Evolutionary conservation across 2,329 filamentous ascomycete species (phyloP).

Genomic region (Ophiostoma novo-ulmi): DNA sequence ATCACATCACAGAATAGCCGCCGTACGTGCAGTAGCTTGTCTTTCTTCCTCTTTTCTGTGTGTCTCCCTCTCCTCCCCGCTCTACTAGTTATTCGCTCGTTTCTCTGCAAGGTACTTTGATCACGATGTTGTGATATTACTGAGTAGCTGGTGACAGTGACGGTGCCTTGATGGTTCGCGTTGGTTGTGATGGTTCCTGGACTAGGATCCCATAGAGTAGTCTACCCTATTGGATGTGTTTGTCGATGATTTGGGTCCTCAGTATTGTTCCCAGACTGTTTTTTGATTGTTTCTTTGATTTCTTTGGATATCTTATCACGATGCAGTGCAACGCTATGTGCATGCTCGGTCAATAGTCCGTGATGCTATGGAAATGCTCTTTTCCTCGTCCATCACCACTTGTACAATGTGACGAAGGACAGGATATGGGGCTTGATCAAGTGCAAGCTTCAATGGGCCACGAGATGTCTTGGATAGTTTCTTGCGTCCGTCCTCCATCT

Average conservation of each 20-base stretch:
- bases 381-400: not conserved
- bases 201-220: not conserved
- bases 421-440: not conserved
- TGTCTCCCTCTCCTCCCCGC: not conserved
- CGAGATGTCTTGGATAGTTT: not conserved
- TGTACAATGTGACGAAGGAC: not conserved
- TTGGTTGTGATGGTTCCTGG: not conserved
- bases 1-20: conserved; percentile 26
- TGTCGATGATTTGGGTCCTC: not conserved
- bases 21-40: conserved; percentile 25
- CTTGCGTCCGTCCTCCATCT: no score
- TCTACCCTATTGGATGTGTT: not conserved
- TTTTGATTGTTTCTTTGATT: no score
- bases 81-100: not conserved
- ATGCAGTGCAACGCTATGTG: not conserved
- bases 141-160: not conserved
- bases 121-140: not conserved
- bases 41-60: not conserved
- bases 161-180: not conserved
- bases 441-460: not conserved
- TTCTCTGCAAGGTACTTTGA: not conserved
- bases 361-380: not conserved
- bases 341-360: not conserved
- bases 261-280: no score
- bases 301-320: no score